Evolutionary conservation across 495 filamentous ascomycete species (phyloP), one percentile per base, ranked within the genome.

Genomic region (Penicillium ucsense): DNA sequence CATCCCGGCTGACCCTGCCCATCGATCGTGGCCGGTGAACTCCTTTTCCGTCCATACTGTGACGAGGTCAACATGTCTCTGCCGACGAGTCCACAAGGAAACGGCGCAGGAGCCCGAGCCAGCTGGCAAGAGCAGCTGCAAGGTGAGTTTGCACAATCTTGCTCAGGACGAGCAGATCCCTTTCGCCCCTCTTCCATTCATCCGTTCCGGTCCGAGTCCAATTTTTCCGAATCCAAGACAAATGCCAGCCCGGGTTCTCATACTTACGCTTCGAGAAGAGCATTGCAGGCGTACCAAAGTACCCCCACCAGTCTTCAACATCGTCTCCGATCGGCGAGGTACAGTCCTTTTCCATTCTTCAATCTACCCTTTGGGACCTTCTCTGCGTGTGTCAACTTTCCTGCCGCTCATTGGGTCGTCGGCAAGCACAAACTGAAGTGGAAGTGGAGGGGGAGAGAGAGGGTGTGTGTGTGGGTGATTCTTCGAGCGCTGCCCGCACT

Each of bases 281-380:
- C 71, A 80, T 52, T 89, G 85, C 65, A 66, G 64, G 41, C 66
- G 68, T 41, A 67, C 57, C 35, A 77, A 80, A 51, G 56, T 81
- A 12, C 62, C 68, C 31, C 56, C 68, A 39, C 86, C 86, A 29
- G 63, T 76, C 39, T 90, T 79, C 59, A 80, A 83, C 53, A 81
- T 87, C 50, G 75, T 86, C 42, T 88, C 86, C 48, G 85, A 90
- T 63, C 76, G 83, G 66, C 82, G 86, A 78, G 86, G 84, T 86
- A 77, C 65, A 52, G 73, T 45, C 41, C 45, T 38, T 38, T 51
- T 46, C 32, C 38, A 36, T 30, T 29, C 36, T 45, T 45, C 28
- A 20, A 20, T 20, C 20, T 20, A 2, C 28, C 27, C 41, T 43
- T 31, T 31, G 8, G 8, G 31, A 33, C n/a, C 20, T 34, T 41